A percentile compares a stretch with the other conserved stretches of the same genome.
Evolutionary conservation across 805 yeast species (phyloP).

Genomic region (Metschnikowia noctiluminum): DNA sequence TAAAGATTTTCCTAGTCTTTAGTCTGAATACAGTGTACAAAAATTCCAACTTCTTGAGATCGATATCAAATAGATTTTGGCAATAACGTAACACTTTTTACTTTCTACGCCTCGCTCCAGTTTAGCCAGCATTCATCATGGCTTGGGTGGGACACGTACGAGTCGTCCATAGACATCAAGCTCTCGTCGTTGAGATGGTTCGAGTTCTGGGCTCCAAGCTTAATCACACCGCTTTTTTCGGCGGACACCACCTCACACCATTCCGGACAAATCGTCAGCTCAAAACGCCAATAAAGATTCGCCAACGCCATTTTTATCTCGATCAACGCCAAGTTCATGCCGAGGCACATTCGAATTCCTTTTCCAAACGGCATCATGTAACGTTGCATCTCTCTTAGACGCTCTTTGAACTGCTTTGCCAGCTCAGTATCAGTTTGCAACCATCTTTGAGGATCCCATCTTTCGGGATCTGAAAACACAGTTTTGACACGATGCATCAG

Average conservation of each 20-base stretch:
- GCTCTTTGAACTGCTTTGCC: conserved; percentile 23
- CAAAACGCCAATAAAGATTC: conserved; percentile 48
- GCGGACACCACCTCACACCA: conserved; percentile 39
- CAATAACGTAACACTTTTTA: neutral
- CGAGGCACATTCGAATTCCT: conserved; percentile 72
- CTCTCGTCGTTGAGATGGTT: conserved; percentile 35
- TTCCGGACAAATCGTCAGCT: conserved; percentile 28
- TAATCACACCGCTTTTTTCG: conserved; percentile 11
- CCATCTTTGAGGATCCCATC: conserved; percentile 64
- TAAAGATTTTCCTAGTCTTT: no score
- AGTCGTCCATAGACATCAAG: conserved; percentile 46
- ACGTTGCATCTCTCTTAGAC: conserved; percentile 45
- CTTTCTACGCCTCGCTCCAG: conserved; percentile 20
- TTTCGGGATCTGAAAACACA: conserved; percentile 51
- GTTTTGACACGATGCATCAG: conserved; percentile 51
- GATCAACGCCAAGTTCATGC: conserved; percentile 61
- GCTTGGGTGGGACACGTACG: conserved; percentile 50
- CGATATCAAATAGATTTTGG: no score
- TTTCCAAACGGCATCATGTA: conserved; percentile 68
- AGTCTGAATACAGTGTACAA: no score
- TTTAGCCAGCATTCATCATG: conserved; percentile 52
- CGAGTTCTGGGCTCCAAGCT: conserved; percentile 14
- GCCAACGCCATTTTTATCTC: conserved; percentile 61
- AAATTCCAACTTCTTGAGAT: no score
- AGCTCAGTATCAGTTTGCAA: conserved; percentile 35